Conservation (phyloP, 257 asterid species). For the Forsythia viridissima region DNA sequence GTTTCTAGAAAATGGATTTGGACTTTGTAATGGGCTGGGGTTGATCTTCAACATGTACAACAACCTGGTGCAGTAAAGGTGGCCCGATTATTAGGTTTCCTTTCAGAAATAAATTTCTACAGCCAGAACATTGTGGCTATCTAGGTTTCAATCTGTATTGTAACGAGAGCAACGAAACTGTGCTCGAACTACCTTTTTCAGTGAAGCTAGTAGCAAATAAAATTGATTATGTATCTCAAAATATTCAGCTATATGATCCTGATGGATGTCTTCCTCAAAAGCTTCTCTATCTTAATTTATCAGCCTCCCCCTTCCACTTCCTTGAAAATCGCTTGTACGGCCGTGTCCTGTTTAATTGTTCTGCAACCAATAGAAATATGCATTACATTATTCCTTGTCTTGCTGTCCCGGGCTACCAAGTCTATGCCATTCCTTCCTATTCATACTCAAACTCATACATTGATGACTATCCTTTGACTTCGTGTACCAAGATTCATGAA, state of each 20-base stretch:
- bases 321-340: not conserved
- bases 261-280: conserved; percentile 20
- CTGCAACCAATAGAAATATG: not conserved
- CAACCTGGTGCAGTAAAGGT: not conserved
- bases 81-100: conserved; percentile 24
- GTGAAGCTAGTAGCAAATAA: not conserved
- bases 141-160: conserved; percentile 21
- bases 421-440: not conserved
- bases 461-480: conserved; percentile 3
- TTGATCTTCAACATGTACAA: too few relatives aligned
- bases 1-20: too few relatives aligned
- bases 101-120: conserved; percentile 1
- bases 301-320: conserved; percentile 26
- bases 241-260: conserved; percentile 4
- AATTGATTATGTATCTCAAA: conserved; percentile 19
- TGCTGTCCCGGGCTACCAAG: conserved; percentile 20
- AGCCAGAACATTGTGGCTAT: conserved; percentile 17
- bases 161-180: not conserved
- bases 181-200: conserved; percentile 3
- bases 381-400: conserved; percentile 29
- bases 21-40: too few relatives aligned
- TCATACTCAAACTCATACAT: too few relatives aligned
- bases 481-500: conserved; percentile 40
- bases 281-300: conserved; percentile 21
- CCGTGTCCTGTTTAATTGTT: conserved; percentile 36